Evolutionary conservation across 495 filamentous ascomycete genomes (phyloP), one percentile per base, ranked within the genome.

Genomic region (Penicillium salamii): DNA sequence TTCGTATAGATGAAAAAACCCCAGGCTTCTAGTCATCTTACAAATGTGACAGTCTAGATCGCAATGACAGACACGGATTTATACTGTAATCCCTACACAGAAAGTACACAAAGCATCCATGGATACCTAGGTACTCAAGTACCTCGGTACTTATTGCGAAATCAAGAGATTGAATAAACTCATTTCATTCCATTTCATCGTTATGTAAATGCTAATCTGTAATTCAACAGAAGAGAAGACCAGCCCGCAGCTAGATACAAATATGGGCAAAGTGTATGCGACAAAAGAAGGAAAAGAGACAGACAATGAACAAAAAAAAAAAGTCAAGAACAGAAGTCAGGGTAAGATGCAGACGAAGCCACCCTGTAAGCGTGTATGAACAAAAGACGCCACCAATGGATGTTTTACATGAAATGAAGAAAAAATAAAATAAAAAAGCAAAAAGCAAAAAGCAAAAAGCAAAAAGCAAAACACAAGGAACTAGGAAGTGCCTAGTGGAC

Each of bases 341-440:
- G 17, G 34, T 12, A 15, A 17, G 9, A 37, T 20, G 12, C 44
- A 47, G 44, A 40, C 35, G 38, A 40, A 23, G 24, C 24, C 46
- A 39, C 7, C 17, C 45, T 19, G 36, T 32, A 34, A 34, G 29
- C 14, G 43, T 46, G 18, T 46, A 46, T 46, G 20, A n/a, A 46
- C 43, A 46, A 44, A 26, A 40, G 36, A 48, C 46, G 46, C 46
- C 46, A 35, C 46, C 46, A 32, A 57, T 52, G 45, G 9, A 53
- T 63, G 23, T 61, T 63, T 51, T 63, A 61, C 54, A 63, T 37
- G 52, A 32, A 49, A 29, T 18, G 2, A 52, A 29, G 17, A 46
- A 35, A 34, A 15, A 37, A 40, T 29, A 46, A 20, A 23, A 26
- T 4, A 4, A 26, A 26, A 26, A 26, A 26, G 23, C 23, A 3